Conservation (phyloP, 192 early-diverging fungal species). For the Coemansia sp. region DNA sequence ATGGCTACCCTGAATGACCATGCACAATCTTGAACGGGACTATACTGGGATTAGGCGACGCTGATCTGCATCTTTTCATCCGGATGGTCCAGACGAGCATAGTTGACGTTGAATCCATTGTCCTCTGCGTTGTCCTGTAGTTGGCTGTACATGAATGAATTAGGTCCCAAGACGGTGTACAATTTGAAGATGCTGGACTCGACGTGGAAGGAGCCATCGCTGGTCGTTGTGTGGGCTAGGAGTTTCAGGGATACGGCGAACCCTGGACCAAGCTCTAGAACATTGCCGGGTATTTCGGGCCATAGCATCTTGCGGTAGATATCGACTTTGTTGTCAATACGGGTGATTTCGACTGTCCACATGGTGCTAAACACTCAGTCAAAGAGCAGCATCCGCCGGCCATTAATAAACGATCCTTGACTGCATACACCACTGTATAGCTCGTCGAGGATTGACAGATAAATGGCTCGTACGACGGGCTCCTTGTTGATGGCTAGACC, state of each 20-base stretch:
- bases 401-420: constrained; percentile 37
- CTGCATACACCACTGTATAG: constrained; percentile 54
- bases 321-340: constrained; percentile 43
- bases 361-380: constrained; percentile 35
- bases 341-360: constrained; percentile 32
- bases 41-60: not conserved
- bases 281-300: constrained; percentile 42
- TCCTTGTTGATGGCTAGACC: constrained; percentile 69
- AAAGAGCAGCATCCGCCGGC: constrained; percentile 60
- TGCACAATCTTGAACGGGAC: constrained; percentile 41
- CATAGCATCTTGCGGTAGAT: constrained; percentile 36
- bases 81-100: constrained; percentile 19
- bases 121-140: constrained; percentile 30
- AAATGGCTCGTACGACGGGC: constrained; percentile 86
- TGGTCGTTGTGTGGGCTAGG: constrained; percentile 26
- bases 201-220: constrained; percentile 23
- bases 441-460: constrained; percentile 86
- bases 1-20: no score
- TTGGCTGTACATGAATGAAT: constrained; percentile 30
- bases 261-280: constrained; percentile 45
- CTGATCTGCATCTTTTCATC: not conserved
- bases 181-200: constrained; percentile 21
- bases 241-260: constrained; percentile 36
- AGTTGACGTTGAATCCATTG: constrained; percentile 37
- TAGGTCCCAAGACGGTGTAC: constrained; percentile 48